phyloP scores from a whole-genome alignment of 169 alveolate species.

The Eimeria tenella region DNA sequence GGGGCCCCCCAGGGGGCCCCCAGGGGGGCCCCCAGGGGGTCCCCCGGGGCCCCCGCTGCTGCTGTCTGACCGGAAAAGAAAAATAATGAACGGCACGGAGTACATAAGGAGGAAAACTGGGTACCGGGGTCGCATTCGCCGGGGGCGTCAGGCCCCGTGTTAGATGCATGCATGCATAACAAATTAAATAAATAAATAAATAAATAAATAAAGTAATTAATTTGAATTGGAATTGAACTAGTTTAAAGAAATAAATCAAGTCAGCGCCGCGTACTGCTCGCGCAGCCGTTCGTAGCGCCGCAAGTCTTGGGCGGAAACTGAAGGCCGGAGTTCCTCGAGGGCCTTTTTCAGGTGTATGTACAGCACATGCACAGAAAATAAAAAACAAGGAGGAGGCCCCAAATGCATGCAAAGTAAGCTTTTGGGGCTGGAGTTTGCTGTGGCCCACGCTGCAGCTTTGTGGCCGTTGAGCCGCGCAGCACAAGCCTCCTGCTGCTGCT shows the following conservation, averaged over 20 bases:
- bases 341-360: constrained; percentile 49
- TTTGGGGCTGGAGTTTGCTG: background rate
- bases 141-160: constrained; percentile 73
- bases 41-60: background rate
- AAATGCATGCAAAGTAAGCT: background rate
- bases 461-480: constrained; percentile 8
- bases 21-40: no score
- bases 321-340: constrained; percentile 52
- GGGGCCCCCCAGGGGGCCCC: no score
- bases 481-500: background rate
- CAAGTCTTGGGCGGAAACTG: constrained; percentile 59
- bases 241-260: background rate
- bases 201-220: no score
- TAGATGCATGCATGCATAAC: background rate
- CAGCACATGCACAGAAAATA: background rate
- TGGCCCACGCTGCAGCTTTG: constrained; percentile 4
- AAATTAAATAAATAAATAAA: no score
- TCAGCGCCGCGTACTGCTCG: constrained; percentile 19
- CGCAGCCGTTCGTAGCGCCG: constrained; percentile 63
- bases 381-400: constrained; percentile 19
- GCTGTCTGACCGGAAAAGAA: constrained; percentile 50
- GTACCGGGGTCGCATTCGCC: constrained; percentile 44
- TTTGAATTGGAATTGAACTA: background rate
- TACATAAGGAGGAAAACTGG: constrained; percentile 49
- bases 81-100: constrained; percentile 73